These are phyloP conservation scores for Ilex asprella DNA, from an alignment of 257 asterid species.

Conservation along the genomic window DNA sequence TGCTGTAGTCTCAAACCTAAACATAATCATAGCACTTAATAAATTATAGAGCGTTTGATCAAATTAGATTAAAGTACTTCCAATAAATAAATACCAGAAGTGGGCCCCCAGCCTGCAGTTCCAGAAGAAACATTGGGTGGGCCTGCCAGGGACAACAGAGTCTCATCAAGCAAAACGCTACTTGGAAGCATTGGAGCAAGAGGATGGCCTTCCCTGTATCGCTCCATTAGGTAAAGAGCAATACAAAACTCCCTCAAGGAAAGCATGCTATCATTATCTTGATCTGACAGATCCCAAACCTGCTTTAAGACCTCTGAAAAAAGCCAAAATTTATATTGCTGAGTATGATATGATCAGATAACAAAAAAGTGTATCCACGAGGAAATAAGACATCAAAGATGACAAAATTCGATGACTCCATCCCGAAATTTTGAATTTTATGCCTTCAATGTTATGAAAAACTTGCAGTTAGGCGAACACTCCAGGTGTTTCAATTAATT, in stretches of 20 bases:
- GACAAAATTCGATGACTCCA: too few species aligned
- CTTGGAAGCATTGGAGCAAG: constrained; percentile 75
- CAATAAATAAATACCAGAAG: constrained; percentile 48
- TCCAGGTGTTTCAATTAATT: too few species aligned
- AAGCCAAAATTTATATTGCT: constrained; percentile 18
- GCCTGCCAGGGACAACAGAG: constrained; percentile 69
- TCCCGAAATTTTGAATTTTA: too few species aligned
- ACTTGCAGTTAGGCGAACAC: too few species aligned
- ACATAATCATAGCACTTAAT: constrained; percentile 14
- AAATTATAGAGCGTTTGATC: constrained; percentile 8
- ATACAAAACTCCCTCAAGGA: constrained; percentile 89
- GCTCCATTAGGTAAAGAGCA: constrained; percentile 91
- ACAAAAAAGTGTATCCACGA: too few species aligned
- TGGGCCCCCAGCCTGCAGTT: constrained; percentile 50
- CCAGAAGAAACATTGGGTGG: constrained; percentile 69
- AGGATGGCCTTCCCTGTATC: constrained; percentile 73
- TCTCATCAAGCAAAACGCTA: constrained; percentile 83
- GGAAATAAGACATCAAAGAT: too few species aligned
- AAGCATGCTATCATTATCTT: constrained; percentile 95
- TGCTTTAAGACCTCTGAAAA: constrained; percentile 89
- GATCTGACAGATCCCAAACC: constrained; percentile 97
- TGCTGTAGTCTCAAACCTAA: constrained; percentile 70
- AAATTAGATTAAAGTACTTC: constrained; percentile 12
- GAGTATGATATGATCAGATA: constrained; percentile 12
- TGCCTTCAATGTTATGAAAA: too few species aligned